Evolutionary conservation across 1,284 basidiomycete species (phyloP), one percentile per base, ranked within the genome.

Genomic region (Rhodotorula sp.): DNA sequence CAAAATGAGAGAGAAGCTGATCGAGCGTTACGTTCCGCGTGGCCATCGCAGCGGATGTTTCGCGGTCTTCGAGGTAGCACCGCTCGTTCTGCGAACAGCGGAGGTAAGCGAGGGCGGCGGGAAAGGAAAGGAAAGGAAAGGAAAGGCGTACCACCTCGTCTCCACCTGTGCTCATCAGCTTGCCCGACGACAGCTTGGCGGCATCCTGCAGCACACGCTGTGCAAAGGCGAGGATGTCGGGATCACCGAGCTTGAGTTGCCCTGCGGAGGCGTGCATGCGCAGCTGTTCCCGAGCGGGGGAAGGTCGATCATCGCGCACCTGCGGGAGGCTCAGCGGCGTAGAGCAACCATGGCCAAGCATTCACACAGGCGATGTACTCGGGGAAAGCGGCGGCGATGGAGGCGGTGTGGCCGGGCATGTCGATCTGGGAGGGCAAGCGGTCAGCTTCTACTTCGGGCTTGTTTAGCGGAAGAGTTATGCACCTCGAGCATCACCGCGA

Each of bases 351-450:
- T 0, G 64, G 46, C 0, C 53, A 22, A 7, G 55, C 44, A 15
- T 55, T 48, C 71, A 87, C 84, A 21, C 92, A 94, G 1, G 91
- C 90, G 58, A 94, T 82, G 77, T 88, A 85, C 54, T 92, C 89
- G 0, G 90, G 90, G 79, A 88, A 86, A 0, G 89, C 82, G 53
- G 86, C 81, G 3, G 85, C 85, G 59, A 94, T 89, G 66, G 85
- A 82, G 9, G 89, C 84, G 9, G 91, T 92, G 80, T 94, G 91
- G 27, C 91, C 91, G 1, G 91, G 92, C 1, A 89, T 91, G 81
- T 91, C 90, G 69, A 91, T 86, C 81, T 90, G 44, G 22, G 3
- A 25, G 7, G n/a, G 5, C 32, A 36, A 39, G 19, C 39, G 6
- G 19, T 53, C n/a, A 59, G 57, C 34, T 3, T 10, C 39, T 34